Evolutionary conservation across 495 filamentous ascomycete species (phyloP).

Genomic region (Astrothelium subdiscretum): DNA sequence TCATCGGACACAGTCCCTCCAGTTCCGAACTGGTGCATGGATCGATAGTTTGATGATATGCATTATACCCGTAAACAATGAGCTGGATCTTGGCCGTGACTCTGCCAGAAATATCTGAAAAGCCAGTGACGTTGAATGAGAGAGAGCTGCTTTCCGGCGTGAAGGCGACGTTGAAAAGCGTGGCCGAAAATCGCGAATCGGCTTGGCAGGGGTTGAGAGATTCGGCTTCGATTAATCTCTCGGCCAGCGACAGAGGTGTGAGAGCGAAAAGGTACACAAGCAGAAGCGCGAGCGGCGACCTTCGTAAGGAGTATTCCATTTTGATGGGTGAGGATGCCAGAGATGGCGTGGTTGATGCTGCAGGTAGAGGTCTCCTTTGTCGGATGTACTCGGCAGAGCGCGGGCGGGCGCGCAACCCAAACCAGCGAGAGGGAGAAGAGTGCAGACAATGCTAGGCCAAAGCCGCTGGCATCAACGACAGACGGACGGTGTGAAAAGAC

Average conservation of each 20-base stretch:
- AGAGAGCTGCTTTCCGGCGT: slow-evolving; percentile 63
- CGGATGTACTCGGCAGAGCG: neutral
- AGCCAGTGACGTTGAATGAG: slow-evolving; percentile 64
- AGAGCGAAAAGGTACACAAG: slow-evolving; percentile 15
- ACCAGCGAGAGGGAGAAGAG: neutral
- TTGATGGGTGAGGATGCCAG: slow-evolving; percentile 6
- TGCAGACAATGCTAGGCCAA: neutral
- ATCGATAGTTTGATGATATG: slow-evolving; percentile 52
- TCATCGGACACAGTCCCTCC: slow-evolving; percentile 86
- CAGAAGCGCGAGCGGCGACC: slow-evolving; percentile 11
- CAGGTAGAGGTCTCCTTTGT: neutral
- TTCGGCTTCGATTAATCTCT: slow-evolving; percentile 25
- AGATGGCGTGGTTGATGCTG: neutral
- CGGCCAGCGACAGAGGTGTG: slow-evolving; percentile 21
- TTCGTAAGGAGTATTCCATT: slow-evolving; percentile 17
- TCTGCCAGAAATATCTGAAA: slow-evolving; percentile 75
- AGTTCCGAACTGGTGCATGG: slow-evolving; percentile 60
- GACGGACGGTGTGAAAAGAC: neutral
- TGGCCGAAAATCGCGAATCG: slow-evolving; percentile 75
- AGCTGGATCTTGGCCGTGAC: slow-evolving; percentile 68
- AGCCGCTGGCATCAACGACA: neutral
- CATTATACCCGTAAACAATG: slow-evolving; percentile 69
- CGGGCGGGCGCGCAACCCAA: neutral
- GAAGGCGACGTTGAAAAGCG: slow-evolving; percentile 70
- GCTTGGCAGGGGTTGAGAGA: slow-evolving; percentile 31